These are phyloP conservation scores for Pseudohyphozyma bogoriensis DNA, from an alignment of 768 basidiomycete species.

Conservation along the genomic window DNA sequence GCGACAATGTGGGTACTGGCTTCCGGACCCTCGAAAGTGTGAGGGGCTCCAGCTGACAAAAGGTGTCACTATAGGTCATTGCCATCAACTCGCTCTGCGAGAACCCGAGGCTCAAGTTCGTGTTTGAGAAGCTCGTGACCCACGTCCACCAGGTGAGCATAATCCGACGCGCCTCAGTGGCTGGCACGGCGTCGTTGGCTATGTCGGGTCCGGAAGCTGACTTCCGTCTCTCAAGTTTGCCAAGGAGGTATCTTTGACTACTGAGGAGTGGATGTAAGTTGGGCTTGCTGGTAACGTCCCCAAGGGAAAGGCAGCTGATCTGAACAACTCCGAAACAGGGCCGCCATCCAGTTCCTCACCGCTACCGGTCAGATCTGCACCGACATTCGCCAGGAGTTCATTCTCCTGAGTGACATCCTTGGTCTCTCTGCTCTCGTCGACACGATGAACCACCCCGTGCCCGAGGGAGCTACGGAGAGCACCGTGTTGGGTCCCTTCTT, in stretches of 20 bases:
- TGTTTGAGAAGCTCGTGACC: conserved; percentile 46
- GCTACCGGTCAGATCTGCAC: conserved; percentile 62
- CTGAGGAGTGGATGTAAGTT: conserved; percentile 61
- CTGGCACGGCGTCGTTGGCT: too few species aligned
- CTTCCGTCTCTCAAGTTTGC: too few species aligned
- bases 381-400: conserved; percentile 52
- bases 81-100: conserved; percentile 21
- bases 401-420: conserved; percentile 71
- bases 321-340: conserved; percentile 33
- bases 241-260: conserved; percentile 48
- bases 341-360: conserved; percentile 67
- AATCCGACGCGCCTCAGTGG: too few species aligned
- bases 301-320: not conserved
- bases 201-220: too few species aligned
- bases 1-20: conserved; percentile 41
- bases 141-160: too few species aligned
- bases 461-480: conserved; percentile 29
- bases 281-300: not conserved
- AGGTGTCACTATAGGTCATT: too few species aligned
- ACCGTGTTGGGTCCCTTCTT: conserved; percentile 29
- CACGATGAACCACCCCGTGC: conserved; percentile 36
- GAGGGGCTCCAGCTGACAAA: conserved; percentile 39
- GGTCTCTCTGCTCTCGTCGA: conserved; percentile 74
- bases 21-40: conserved; percentile 33
- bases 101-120: conserved; percentile 41